These are phyloP conservation scores for Rhynchospora tenuis DNA, from an alignment of 176 grass and related monocot genomes.

Conservation along the genomic window DNA sequence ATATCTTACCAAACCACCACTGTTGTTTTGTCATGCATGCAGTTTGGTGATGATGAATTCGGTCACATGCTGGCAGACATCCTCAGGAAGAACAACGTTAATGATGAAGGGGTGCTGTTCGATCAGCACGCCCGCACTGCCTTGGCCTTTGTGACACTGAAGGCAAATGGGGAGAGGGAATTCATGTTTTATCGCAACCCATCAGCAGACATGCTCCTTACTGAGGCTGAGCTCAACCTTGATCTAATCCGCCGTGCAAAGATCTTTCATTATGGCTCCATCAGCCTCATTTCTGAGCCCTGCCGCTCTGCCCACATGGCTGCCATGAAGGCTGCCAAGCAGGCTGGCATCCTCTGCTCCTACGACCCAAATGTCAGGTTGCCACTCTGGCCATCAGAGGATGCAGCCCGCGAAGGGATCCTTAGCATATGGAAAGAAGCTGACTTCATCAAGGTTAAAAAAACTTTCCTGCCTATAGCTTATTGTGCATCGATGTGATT, in stretches of 20 bases:
- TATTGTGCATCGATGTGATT: neutral
- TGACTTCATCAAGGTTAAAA: slow-evolving; percentile 73
- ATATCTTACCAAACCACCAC: neutral
- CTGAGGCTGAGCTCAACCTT: slow-evolving; percentile 60
- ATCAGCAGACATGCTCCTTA: slow-evolving; percentile 76
- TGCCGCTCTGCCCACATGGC: slow-evolving; percentile 66
- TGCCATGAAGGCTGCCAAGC: slow-evolving; percentile 77
- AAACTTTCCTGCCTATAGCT: too few relatives aligned
- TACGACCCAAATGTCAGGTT: slow-evolving; percentile 89
- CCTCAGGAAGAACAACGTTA: slow-evolving; percentile 68
- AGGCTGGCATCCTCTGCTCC: slow-evolving; percentile 60
- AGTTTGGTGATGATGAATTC: slow-evolving; percentile 94
- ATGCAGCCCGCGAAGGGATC: slow-evolving; percentile 49
- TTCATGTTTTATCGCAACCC: slow-evolving; percentile 99
- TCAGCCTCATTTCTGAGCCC: slow-evolving; percentile 79
- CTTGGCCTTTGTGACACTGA: slow-evolving; percentile 80
- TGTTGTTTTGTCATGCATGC: neutral
- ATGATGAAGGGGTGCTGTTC: slow-evolving; percentile 47
- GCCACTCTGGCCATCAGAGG: slow-evolving; percentile 72
- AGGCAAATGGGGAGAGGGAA: slow-evolving; percentile 71
- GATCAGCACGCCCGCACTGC: slow-evolving; percentile 79
- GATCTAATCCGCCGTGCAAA: slow-evolving; percentile 53
- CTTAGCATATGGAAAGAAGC: slow-evolving; percentile 89
- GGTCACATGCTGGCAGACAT: slow-evolving; percentile 86
- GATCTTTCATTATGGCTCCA: slow-evolving; percentile 93